Evolutionary conservation across 352 stramenopile species (phyloP), one percentile per base, ranked within the genome.

Genomic region (Aphanomyces astaci): DNA sequence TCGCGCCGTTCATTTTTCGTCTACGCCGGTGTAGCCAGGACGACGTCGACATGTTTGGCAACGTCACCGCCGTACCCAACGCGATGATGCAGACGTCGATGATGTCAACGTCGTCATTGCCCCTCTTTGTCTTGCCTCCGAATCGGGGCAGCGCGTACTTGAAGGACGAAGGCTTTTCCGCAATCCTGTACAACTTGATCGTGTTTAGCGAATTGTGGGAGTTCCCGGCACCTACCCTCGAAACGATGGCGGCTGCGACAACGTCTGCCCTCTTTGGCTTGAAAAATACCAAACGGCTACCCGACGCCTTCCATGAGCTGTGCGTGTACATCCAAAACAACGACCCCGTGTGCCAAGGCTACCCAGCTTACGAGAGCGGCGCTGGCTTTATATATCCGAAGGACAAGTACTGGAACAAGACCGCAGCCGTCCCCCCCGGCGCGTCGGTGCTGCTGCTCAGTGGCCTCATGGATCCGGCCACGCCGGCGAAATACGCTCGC

Each of bases 121-220:
- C n/a, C n/a, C n/a, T n/a, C n/a, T n/a, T n/a, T n/a, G n/a, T 25
- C 19, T n/a, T 27, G 45, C 45, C 45, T 7, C 13, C 45, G 19
- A 53, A 19, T 9, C 45, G 13, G 9, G 22, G 45, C 45, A 24
- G 22, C 22, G 51, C 51, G 25, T 59, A 59, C 51, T 28, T 59
- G 19, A 59, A 59, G n/a, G 51, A 32, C 7, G 51, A 59, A 59
- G 51, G 51, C 5, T 59, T 33, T 19, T 59, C 51, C 32, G 76
- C 86, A 46, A 80, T 88, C 73, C 71, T 90, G 25, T 90, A 90
- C 69, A 84, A 87, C 43, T 63, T 87, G 19, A 82, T 90, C 56
- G 82, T 90, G 49, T 88, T 86, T 65, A 88, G 75, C 5, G 82
- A 90, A 57, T 84, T 90, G 80, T 87, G 79, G 80, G 79, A 89